These are phyloP conservation scores for Monosporozyma yasuniensis DNA, from an alignment of 805 yeast species.

Conservation along the genomic window DNA sequence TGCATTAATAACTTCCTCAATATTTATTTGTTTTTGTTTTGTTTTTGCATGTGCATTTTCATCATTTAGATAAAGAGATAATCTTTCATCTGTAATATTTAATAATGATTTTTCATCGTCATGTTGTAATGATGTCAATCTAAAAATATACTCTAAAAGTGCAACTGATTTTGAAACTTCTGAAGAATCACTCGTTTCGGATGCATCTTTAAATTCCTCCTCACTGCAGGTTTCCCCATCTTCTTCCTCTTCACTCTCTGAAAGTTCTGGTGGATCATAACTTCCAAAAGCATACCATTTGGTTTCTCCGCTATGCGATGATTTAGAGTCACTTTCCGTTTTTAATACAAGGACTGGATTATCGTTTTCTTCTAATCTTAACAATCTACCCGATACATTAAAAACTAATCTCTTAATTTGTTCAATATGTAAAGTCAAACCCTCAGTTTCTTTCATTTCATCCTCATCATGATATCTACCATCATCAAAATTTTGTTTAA, in stretches of 20 bases:
- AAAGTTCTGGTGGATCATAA: constrained; percentile 20
- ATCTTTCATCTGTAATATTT: constrained; percentile 55
- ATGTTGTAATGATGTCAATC: constrained; percentile 52
- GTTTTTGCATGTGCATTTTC: constrained; percentile 30
- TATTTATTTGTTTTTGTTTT: background rate
- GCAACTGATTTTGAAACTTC: constrained; percentile 38
- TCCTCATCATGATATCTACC: constrained; percentile 61
- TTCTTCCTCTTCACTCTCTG: constrained; percentile 24
- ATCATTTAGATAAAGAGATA: constrained; percentile 52
- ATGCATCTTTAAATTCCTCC: constrained; percentile 18
- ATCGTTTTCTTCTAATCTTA: constrained; percentile 51
- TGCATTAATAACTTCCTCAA: constrained; percentile 5
- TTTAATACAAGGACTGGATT: constrained; percentile 64
- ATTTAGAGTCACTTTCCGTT: constrained; percentile 18
- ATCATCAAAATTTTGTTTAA: constrained; percentile 57
- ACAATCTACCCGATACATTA: constrained; percentile 58
- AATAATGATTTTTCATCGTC: constrained; percentile 47
- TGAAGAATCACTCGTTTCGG: constrained; percentile 12
- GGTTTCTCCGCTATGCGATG: constrained; percentile 9
- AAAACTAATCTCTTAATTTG: constrained; percentile 48
- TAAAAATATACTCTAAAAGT: constrained; percentile 51
- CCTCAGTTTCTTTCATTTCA: constrained; percentile 33
- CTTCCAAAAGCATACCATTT: constrained; percentile 47
- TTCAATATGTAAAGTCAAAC: constrained; percentile 31
- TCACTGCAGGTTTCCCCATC: constrained; percentile 18